phyloP scores from a whole-genome alignment of 495 filamentous ascomycete species.

The Pyrenopolyporus hunteri region DNA sequence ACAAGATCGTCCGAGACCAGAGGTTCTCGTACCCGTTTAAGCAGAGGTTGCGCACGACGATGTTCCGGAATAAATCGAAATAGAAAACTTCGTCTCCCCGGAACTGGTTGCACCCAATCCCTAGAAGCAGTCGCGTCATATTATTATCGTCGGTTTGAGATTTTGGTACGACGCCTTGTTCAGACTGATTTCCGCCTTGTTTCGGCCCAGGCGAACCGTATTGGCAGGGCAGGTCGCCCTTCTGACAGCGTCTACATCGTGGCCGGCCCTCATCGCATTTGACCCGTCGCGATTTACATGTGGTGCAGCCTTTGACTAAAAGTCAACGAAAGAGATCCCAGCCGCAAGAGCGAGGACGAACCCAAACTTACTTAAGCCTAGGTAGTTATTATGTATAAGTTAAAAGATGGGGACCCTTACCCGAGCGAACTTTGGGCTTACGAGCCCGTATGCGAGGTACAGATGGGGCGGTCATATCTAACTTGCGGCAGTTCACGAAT shows the following conservation, averaged over 20 bases:
- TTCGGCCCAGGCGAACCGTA: neutral
- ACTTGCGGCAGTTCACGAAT: too few relatives aligned
- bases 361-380: neutral
- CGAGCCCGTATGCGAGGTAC: conserved; percentile 20
- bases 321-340: conserved; percentile 3
- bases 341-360: neutral
- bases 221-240: conserved; percentile 27
- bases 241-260: conserved; percentile 54
- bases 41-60: conserved; percentile 22
- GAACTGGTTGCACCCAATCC: neutral
- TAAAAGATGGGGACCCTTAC: conserved; percentile 2
- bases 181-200: neutral
- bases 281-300: conserved; percentile 59
- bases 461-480: conserved; percentile 28
- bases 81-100: conserved; percentile 13
- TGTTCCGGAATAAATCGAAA: conserved; percentile 28
- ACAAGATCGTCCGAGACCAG: conserved; percentile 24
- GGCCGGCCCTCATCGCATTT: conserved; percentile 60
- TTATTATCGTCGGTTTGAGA: neutral
- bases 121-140: neutral
- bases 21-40: conserved; percentile 22
- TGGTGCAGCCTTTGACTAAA: conserved; percentile 53
- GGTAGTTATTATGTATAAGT: too few relatives aligned
- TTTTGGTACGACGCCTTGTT: neutral
- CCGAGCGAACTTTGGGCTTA: conserved; percentile 29